A percentile compares a stretch with the other conserved stretches of the same genome.
phyloP scores from a whole-genome alignment of 805 yeast species.

The Metschnikowia noctiluminum region DNA sequence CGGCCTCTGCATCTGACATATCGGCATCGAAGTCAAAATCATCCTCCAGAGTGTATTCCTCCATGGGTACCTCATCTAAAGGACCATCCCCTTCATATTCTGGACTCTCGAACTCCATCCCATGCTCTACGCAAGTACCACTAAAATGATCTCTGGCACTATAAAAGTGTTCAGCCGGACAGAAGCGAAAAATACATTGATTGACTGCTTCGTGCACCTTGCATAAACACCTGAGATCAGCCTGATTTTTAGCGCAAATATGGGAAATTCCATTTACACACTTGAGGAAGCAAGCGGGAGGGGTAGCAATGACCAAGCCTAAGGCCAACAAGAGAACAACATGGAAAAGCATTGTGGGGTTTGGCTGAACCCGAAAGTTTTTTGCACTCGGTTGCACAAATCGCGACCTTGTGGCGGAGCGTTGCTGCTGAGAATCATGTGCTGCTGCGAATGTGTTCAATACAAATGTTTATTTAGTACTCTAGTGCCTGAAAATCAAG shows the following conservation, averaged over 20 bases:
- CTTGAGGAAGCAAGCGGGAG: slow-evolving; percentile 49
- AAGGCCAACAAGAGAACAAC: slow-evolving; percentile 3
- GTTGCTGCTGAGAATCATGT: neutral
- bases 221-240: slow-evolving; percentile 42
- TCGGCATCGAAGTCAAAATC: neutral
- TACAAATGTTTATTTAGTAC: neutral
- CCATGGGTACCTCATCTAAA: neutral
- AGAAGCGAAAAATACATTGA: slow-evolving; percentile 45
- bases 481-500: too few species aligned
- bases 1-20: slow-evolving; percentile 1
- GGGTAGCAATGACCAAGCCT: slow-evolving; percentile 30
- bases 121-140: slow-evolving; percentile 46
- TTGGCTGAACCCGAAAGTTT: neutral
- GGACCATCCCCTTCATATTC: neutral
- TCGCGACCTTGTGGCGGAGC: slow-evolving; percentile 3
- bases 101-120: neutral
- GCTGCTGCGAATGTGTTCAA: neutral
- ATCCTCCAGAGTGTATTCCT: slow-evolving; percentile 1
- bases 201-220: slow-evolving; percentile 33
- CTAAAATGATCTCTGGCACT: slow-evolving; percentile 47
- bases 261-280: slow-evolving; percentile 39
- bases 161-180: slow-evolving; percentile 41
- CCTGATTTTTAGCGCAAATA: slow-evolving; percentile 28
- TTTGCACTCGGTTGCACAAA: slow-evolving; percentile 14
- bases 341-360: slow-evolving; percentile 7